Conservation (phyloP, 2,329 filamentous ascomycete genomes). For the Helminthosporium solani region DNA sequence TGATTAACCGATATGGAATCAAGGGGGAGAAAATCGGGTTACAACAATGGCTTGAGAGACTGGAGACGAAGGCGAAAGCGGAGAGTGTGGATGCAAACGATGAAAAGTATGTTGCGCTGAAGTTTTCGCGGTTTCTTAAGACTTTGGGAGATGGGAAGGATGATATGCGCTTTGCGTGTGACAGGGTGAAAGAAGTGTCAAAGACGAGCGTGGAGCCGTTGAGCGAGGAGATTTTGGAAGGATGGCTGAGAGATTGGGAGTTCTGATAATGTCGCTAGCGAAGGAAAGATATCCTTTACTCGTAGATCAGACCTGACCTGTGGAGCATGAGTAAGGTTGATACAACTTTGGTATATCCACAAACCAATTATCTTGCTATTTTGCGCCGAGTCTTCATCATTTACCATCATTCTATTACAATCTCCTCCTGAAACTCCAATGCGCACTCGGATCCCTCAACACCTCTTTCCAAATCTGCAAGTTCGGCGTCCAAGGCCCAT, state of each 20-base stretch:
- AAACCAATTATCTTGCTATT: no score
- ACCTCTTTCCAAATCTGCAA: slow-evolving; percentile 36
- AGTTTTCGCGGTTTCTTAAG: slow-evolving; percentile 8
- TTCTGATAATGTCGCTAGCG: slow-evolving; percentile 2
- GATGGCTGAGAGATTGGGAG: slow-evolving; percentile 9
- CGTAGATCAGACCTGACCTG: no score
- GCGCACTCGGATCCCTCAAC: slow-evolving; percentile 27
- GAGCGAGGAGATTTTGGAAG: slow-evolving; percentile 4
- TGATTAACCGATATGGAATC: slow-evolving; percentile 3
- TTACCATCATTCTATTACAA: background rate
- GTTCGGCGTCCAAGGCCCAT: slow-evolving; percentile 37
- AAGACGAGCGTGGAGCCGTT: slow-evolving; percentile 1
- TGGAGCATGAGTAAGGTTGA: no score
- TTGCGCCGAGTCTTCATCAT: no score
- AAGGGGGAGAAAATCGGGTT: slow-evolving; percentile 2
- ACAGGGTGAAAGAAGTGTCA: background rate
- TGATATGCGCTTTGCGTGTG: background rate
- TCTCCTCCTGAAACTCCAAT: slow-evolving; percentile 34
- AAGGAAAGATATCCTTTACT: no score
- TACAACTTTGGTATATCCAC: no score
- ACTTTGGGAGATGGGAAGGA: slow-evolving; percentile 10
- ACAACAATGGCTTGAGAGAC: slow-evolving; percentile 10
- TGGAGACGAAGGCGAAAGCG: background rate
- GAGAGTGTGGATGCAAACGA: background rate
- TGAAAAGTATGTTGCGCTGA: slow-evolving; percentile 4